A percentile compares a stretch with the other conserved stretches of the same genome.
Evolutionary conservation across 176 grass and related monocot genomes (phyloP).

Genomic region (Phyllostachys edulis): DNA sequence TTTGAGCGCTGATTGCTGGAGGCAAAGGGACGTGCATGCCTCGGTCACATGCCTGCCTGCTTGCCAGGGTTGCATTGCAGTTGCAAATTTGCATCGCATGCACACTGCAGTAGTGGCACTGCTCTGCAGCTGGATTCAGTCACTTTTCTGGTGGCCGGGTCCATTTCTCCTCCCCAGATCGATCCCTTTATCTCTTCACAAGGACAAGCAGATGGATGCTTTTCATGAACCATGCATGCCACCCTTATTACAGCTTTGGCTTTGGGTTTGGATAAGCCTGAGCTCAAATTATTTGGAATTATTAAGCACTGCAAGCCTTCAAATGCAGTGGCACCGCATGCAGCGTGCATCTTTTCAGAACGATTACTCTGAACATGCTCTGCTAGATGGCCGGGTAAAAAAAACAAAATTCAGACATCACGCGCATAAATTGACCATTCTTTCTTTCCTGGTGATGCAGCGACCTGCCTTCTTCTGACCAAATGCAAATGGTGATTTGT

Average conservation of each 20-base stretch:
- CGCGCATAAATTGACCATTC: background rate
- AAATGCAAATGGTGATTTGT: background rate
- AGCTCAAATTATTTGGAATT: background rate
- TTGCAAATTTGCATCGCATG: background rate
- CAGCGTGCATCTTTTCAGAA: background rate
- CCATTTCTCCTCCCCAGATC: background rate
- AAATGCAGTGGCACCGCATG: too few species aligned
- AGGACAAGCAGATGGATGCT: background rate
- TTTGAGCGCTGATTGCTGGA: constrained; percentile 31
- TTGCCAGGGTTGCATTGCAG: constrained; percentile 20
- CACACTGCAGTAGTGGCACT: background rate
- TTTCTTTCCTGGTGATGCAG: background rate
- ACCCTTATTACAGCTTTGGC: background rate
- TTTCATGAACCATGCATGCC: background rate
- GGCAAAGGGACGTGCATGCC: constrained; percentile 27
- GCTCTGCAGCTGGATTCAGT: background rate
- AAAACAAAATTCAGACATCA: background rate
- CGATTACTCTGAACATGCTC: background rate
- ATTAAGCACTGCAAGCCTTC: background rate
- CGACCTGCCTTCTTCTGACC: background rate
- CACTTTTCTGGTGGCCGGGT: background rate
- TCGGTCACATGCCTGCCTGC: background rate
- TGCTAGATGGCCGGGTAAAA: background rate
- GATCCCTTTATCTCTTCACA: background rate
- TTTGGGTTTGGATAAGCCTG: background rate